Evolutionary conservation across 345 rosid genomes (phyloP).

Genomic region (Psidium friedrichsthalianum): DNA sequence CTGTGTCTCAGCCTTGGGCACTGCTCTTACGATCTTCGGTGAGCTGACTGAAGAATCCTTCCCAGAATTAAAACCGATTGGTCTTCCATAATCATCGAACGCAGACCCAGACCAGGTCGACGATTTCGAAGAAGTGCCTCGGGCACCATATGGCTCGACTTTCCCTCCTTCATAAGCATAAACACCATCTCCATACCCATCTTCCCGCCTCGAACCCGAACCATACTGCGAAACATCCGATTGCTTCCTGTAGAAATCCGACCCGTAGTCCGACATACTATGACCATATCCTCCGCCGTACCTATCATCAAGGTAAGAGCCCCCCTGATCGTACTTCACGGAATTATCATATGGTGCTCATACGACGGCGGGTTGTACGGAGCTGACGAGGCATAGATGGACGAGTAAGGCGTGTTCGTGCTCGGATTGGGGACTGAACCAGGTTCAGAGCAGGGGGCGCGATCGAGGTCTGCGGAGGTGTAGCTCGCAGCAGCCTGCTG

Average conservation of each 20-base stretch:
- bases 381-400: conserved; percentile 30
- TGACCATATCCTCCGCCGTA: conserved; percentile 29
- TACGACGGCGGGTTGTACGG: conserved; percentile 23
- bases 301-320: conserved; percentile 29
- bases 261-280: conserved; percentile 42
- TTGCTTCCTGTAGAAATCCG: conserved; percentile 56
- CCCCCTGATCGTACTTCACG: conserved; percentile 39
- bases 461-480: conserved; percentile 16
- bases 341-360: conserved; percentile 42
- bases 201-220: conserved; percentile 28
- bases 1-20: conserved; percentile 77
- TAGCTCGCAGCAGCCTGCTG: conserved; percentile 1
- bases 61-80: conserved; percentile 48
- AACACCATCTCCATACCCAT: conserved; percentile 71
- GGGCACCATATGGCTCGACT: conserved; percentile 85
- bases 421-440: conserved; percentile 11
- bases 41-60: conserved; percentile 39
- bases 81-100: conserved; percentile 92
- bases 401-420: conserved; percentile 26
- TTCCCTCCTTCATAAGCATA: conserved; percentile 83
- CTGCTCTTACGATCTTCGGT: conserved; percentile 78
- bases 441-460: conserved; percentile 9
- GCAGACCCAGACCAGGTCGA: conserved; percentile 36
- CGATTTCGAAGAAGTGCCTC: conserved; percentile 82
- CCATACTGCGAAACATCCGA: conserved; percentile 35